Percentiles rank a stretch among this genome's conserved stretches.
phyloP scores from a whole-genome alignment of 2,329 filamentous ascomycete genomes.

The Alternaria atra region DNA sequence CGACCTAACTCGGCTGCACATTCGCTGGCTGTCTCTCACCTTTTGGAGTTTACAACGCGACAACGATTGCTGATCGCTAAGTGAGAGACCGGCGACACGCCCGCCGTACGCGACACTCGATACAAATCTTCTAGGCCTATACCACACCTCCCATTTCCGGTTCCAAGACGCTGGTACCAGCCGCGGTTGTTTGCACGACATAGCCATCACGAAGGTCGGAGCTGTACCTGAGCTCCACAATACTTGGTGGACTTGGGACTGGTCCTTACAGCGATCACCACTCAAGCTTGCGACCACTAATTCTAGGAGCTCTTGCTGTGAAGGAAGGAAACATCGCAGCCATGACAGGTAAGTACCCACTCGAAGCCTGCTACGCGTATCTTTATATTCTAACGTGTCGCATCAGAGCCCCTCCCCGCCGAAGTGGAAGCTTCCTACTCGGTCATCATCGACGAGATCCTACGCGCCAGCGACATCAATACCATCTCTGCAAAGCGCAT shows the following conservation, averaged over 20 bases:
- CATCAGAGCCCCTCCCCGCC: conserved; percentile 52
- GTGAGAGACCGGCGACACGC: conserved; percentile 16
- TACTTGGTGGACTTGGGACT: neutral
- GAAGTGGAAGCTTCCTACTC: conserved; percentile 62
- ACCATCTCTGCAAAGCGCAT: conserved; percentile 73
- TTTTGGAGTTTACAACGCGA: conserved; percentile 25
- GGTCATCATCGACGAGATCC: conserved; percentile 69
- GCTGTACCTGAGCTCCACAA: conserved; percentile 16
- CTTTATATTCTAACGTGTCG: conserved; percentile 20
- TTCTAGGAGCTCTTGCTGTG: neutral
- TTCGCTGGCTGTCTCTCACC: conserved; percentile 26
- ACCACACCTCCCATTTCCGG: neutral
- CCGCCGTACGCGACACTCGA: conserved; percentile 18
- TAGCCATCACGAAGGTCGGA: conserved; percentile 9
- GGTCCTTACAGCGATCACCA: neutral
- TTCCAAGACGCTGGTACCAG: conserved; percentile 8
- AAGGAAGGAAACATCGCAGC: conserved; percentile 20
- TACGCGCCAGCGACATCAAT: conserved; percentile 67
- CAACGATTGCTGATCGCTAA: conserved; percentile 14
- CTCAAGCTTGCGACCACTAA: conserved; percentile 4
- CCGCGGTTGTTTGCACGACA: conserved; percentile 7
- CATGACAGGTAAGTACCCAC: conserved; percentile 42
- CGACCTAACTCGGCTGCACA: conserved; percentile 18
- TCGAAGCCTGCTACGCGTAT: conserved; percentile 6
- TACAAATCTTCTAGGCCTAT: conserved; percentile 10